phyloP scores from a whole-genome alignment of 1,139 yeast species.

The Casaregolazyma suthepensis region DNA sequence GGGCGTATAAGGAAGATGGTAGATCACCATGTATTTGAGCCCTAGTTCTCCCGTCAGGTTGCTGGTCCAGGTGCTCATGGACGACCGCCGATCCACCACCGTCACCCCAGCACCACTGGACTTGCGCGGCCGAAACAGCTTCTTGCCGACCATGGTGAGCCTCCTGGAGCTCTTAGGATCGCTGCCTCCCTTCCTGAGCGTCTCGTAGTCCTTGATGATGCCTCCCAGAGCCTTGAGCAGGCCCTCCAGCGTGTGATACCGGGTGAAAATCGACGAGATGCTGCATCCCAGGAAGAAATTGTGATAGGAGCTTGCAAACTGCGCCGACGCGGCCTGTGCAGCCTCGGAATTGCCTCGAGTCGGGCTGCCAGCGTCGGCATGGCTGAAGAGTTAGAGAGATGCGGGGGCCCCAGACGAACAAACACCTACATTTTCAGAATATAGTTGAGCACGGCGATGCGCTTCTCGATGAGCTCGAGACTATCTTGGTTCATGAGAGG shows the following conservation, averaged over 20 bases:
- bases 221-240: conserved; percentile 8
- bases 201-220: conserved; percentile 9
- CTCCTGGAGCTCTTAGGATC: conserved; percentile 4
- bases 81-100: neutral
- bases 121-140: conserved; percentile 7
- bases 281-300: conserved; percentile 8
- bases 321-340: neutral
- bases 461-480: conserved; percentile 18
- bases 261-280: conserved; percentile 4
- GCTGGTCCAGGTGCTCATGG: conserved; percentile 4
- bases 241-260: conserved; percentile 2
- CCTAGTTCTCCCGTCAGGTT: conserved; percentile 10
- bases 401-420: neutral
- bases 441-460: conserved; percentile 24
- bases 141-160: conserved; percentile 4
- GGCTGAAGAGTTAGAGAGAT: neutral
- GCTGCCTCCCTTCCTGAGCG: conserved; percentile 2
- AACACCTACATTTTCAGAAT: conserved; percentile 24
- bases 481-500: neutral
- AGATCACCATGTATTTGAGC: conserved; percentile 19
- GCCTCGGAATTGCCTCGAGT: neutral
- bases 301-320: conserved; percentile 1
- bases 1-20: conserved; percentile 28
- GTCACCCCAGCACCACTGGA: neutral
- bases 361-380: neutral